phyloP scores from a whole-genome alignment of 2,329 filamentous ascomycete species.

The Catunica adiposa region DNA sequence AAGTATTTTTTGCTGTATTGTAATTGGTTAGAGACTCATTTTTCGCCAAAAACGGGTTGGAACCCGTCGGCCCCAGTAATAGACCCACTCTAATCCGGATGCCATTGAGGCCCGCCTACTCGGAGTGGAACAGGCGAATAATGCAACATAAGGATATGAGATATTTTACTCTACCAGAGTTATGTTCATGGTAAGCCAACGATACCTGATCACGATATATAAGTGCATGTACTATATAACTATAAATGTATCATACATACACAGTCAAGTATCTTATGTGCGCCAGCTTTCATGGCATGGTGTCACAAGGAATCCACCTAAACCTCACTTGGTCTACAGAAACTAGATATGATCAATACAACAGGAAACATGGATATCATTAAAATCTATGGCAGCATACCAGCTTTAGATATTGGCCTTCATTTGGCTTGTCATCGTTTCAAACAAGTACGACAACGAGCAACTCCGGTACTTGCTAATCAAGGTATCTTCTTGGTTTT shows the following conservation, averaged over 20 bases:
- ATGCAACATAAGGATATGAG: not conserved
- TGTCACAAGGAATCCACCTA: no score
- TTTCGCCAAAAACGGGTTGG: not conserved
- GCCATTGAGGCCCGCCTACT: not conserved
- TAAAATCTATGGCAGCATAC: not conserved
- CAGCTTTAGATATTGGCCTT: slow-evolving; percentile 17
- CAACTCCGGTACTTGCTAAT: slow-evolving; percentile 59
- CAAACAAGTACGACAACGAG: slow-evolving; percentile 53
- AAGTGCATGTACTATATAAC: no score
- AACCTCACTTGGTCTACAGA: not conserved
- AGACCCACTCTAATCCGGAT: not conserved
- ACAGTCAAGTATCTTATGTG: no score
- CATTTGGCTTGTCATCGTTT: slow-evolving; percentile 38
- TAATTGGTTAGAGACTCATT: not conserved
- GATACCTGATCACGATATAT: no score
- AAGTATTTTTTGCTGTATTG: not conserved
- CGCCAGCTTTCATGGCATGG: no score
- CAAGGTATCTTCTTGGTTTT: slow-evolving; percentile 25
- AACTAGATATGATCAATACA: not conserved
- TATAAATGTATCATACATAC: no score
- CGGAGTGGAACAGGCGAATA: not conserved
- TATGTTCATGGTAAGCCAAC: no score
- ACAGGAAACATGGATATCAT: not conserved
- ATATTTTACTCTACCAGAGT: no score
- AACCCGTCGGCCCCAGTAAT: not conserved